phyloP scores from a whole-genome alignment of 352 stramenopile genomes.

The Phytophthora kernoviae region DNA sequence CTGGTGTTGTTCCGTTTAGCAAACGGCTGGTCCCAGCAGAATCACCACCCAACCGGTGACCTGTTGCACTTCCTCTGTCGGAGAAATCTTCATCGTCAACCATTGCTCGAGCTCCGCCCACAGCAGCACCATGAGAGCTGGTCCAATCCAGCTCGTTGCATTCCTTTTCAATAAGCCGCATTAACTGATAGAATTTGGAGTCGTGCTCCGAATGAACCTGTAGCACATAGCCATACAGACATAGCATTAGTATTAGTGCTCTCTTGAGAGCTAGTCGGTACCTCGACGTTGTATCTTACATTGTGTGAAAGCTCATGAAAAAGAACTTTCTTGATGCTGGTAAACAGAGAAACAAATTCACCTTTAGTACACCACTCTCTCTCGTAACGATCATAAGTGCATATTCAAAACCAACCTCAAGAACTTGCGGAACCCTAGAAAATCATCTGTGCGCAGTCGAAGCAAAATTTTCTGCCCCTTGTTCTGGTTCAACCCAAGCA shows the following conservation, averaged over 20 bases:
- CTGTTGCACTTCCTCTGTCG: conserved; percentile 6
- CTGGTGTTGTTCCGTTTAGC: conserved; percentile 1
- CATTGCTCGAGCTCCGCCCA: conserved; percentile 35
- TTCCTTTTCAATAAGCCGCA: conserved; percentile 77
- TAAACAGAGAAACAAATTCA: neutral
- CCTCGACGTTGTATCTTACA: conserved; percentile 39
- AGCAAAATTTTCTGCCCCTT: conserved; percentile 94
- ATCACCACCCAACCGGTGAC: conserved; percentile 47
- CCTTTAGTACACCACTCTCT: neutral
- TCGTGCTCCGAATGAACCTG: conserved; percentile 82
- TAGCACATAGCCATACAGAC: neutral
- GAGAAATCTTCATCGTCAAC: conserved; percentile 21
- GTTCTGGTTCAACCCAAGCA: conserved; percentile 95
- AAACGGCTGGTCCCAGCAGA: conserved; percentile 37
- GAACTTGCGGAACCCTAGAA: conserved; percentile 92
- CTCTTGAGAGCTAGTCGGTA: neutral
- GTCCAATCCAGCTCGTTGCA: conserved; percentile 79
- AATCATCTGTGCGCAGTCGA: conserved; percentile 93
- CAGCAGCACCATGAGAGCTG: conserved; percentile 36
- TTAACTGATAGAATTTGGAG: conserved; percentile 83
- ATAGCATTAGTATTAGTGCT: neutral
- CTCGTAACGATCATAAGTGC: neutral
- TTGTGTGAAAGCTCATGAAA: conserved; percentile 96
- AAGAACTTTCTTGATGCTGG: conserved; percentile 92
- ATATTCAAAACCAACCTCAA: conserved; percentile 49